Base-by-base conservation (phyloP, 225 moss, liverwort and hornwort species). In the Asterella californica region DNA sequence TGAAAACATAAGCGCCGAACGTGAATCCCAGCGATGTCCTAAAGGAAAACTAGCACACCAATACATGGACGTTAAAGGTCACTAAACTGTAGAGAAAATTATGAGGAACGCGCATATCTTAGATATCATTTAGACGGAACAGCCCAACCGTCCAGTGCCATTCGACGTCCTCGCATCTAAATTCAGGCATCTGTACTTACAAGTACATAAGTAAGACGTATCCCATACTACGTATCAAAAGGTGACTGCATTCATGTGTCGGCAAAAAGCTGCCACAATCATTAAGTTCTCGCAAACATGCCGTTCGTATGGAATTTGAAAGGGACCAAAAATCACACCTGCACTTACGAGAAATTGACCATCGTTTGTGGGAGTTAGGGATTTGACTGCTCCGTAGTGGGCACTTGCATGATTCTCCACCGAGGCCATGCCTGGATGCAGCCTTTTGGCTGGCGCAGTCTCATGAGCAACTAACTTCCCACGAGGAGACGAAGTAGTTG, bases 341-440 rank as follows among this genome's bases (percentile, higher is more conserved):
- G 92, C 94, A 91, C 97, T 97, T 72, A 97, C 90, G 57, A 97
- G 90, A 76, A 89, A 84, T 33, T 89, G 84, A 19, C 95, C 99
- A 82, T 99, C 92, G 15, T 82, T 84, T 70, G 97, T 91, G 12
- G 94, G 87, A 79, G 85, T 88, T 76, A 99, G 81, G 78, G 95
- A 87, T 36, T 88, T 92, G 37, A 99, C 94, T 10, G 88, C 82
- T 79, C 99, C 95, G 74, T 90, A 88, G 74, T 99, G 99, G 72
- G 95, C 92, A 78, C 90, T 88, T 54, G 90, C 89, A 77, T 84
- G 88, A 79, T 95, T 85, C 0, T 77, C 76, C 37, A 85, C 79
- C 64, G 91, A 88, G 15, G 65, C 85, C 89, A 92, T 83, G 72
- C 99, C 97, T 49, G 97, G 97, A 85, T 94, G 97, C 70, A 87